Evolutionary conservation across 345 rosid genomes (phyloP).

Genomic region (Dipteronia sinensis): DNA sequence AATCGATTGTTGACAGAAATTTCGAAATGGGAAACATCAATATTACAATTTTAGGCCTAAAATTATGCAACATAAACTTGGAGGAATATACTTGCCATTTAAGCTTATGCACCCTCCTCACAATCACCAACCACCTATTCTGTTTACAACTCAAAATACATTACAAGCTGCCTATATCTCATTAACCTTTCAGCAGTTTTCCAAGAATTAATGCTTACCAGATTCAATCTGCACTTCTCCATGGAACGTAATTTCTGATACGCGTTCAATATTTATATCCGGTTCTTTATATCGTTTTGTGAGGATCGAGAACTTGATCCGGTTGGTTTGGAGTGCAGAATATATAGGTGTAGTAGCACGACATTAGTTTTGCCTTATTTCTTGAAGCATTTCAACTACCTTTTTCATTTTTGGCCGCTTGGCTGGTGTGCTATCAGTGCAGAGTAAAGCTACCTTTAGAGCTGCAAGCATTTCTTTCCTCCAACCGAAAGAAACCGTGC

Average conservation of each 20-base stretch:
- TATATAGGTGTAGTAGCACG: constrained; percentile 1
- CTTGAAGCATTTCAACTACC: constrained; percentile 85
- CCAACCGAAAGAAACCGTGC: constrained; percentile 84
- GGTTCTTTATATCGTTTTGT: background rate
- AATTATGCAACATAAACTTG: constrained; percentile 23
- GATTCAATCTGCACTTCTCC: constrained; percentile 9
- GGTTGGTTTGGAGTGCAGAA: background rate
- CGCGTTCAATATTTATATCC: background rate
- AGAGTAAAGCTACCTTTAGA: constrained; percentile 80
- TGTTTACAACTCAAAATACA: constrained; percentile 10
- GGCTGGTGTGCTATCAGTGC: constrained; percentile 75
- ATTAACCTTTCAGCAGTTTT: constrained; percentile 9
- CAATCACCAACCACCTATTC: constrained; percentile 8
- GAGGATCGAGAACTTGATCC: background rate
- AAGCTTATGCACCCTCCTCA: constrained; percentile 7
- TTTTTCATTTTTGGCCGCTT: constrained; percentile 92
- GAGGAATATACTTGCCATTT: background rate
- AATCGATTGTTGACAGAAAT: constrained; percentile 7
- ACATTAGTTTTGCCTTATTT: constrained; percentile 59
- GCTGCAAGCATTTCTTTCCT: constrained; percentile 97
- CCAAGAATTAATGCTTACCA: background rate
- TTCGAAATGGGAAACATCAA: constrained; percentile 20
- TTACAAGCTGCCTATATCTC: constrained; percentile 17
- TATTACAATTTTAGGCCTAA: constrained; percentile 20
- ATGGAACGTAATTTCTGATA: background rate